A percentile compares a stretch with the other conserved stretches of the same genome.
Evolutionary conservation across 176 grass and related monocot genomes (phyloP).

Genomic region (Aegilops sharonensis): DNA sequence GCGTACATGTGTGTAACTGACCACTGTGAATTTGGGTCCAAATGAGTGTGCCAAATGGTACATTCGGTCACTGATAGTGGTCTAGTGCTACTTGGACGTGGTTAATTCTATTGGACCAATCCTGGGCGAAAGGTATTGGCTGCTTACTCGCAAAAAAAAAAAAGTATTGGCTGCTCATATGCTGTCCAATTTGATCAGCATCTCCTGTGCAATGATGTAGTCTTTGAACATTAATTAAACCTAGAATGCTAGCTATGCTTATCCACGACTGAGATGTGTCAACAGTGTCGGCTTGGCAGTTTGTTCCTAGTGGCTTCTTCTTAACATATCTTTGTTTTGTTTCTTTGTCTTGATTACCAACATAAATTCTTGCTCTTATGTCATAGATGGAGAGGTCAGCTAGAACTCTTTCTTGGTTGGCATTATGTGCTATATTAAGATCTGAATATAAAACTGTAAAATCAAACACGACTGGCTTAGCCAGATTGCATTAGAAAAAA

Average conservation of each 20-base stretch:
- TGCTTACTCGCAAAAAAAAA: neutral
- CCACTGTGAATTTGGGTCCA: neutral
- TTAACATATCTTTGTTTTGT: neutral
- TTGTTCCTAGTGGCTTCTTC: neutral
- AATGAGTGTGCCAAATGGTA: slow-evolving; percentile 21
- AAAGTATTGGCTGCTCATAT: neutral
- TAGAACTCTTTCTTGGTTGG: slow-evolving; percentile 2
- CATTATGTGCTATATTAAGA: neutral
- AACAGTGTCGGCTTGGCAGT: slow-evolving; percentile 2
- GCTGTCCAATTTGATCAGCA: neutral
- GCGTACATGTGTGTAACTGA: neutral
- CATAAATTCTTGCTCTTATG: slow-evolving; percentile 16
- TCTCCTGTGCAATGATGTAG: slow-evolving; percentile 6
- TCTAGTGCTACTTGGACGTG: slow-evolving; percentile 6
- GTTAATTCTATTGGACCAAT: neutral
- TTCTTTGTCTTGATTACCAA: slow-evolving; percentile 13
- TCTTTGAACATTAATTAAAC: neutral
- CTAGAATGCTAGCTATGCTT: slow-evolving; percentile 18
- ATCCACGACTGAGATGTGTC: slow-evolving; percentile 36
- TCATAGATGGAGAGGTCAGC: neutral
- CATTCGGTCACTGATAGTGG: slow-evolving; percentile 9
- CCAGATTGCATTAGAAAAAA: no score
- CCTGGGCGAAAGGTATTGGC: neutral
- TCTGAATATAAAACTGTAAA: no score
- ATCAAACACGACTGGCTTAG: no score